A percentile compares a stretch with the other conserved stretches of the same genome.
Conservation (phyloP, 176 grass and related monocot species). For the Phoenix roebelenii region DNA sequence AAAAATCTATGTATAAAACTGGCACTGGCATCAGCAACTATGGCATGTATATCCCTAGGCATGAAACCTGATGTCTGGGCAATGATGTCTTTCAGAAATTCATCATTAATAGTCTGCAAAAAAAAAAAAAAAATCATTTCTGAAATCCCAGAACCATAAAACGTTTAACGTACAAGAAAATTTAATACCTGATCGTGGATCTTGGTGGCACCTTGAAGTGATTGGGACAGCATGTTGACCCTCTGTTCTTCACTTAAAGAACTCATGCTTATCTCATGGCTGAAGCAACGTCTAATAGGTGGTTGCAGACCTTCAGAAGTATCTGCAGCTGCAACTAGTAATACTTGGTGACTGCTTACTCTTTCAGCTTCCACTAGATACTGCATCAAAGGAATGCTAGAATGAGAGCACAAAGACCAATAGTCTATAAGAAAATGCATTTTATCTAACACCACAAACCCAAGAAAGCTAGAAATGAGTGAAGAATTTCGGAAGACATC, state of each 20-base stretch:
- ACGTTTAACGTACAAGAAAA: constrained; percentile 9
- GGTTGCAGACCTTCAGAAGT: constrained; percentile 69
- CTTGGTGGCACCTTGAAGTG: constrained; percentile 31
- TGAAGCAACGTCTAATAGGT: constrained; percentile 75
- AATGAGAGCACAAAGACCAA: neutral
- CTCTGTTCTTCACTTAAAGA: constrained; percentile 75
- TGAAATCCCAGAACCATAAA: neutral
- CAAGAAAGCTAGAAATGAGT: neutral
- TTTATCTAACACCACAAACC: no score
- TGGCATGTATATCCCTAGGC: constrained; percentile 75
- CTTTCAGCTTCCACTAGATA: constrained; percentile 55
- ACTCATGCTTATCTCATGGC: constrained; percentile 84
- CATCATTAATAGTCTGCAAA: constrained; percentile 58
- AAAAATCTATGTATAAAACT: constrained; percentile 54
- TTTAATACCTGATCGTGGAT: constrained; percentile 42
- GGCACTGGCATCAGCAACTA: constrained; percentile 62
- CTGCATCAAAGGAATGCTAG: constrained; percentile 29
- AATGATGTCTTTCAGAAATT: constrained; percentile 65
- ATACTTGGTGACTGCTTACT: constrained; percentile 50
- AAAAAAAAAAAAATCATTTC: neutral
- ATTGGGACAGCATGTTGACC: constrained; percentile 61
- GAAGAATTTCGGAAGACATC: constrained; percentile 15
- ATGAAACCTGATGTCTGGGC: constrained; percentile 85
- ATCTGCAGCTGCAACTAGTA: constrained; percentile 76
- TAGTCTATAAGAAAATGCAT: no score